Percentiles rank a stretch among this genome's conserved stretches.
phyloP scores from a whole-genome alignment of 202 grass and related monocot species.

The Schoenoplectus triqueter region DNA sequence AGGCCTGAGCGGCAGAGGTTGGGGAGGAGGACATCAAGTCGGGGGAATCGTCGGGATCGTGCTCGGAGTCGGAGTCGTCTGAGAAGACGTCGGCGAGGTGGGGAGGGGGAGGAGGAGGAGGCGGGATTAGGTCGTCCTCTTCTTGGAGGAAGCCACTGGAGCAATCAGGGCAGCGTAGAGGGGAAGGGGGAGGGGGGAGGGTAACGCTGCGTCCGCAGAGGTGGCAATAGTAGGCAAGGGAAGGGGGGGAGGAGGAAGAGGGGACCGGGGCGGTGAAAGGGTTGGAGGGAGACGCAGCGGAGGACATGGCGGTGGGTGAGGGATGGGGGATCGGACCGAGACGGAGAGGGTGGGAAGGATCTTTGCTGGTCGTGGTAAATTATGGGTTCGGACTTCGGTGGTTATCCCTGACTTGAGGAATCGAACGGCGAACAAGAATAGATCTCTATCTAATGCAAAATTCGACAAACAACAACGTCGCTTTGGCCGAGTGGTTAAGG shows the following conservation, averaged over 20 bases:
- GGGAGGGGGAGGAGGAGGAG: conserved; percentile 35
- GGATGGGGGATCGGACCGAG: background rate
- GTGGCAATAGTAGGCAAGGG: conserved; percentile 46
- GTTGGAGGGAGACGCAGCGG: conserved; percentile 39
- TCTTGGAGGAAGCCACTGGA: conserved; percentile 39
- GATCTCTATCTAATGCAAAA: background rate
- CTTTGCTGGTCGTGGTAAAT: too few species aligned
- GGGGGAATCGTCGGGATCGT: conserved; percentile 24
- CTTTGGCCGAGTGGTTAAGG: conserved; percentile 91
- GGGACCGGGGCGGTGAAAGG: conserved; percentile 19
- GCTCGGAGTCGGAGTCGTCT: conserved; percentile 26
- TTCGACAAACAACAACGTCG: conserved; percentile 27
- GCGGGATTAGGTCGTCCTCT: conserved; percentile 22
- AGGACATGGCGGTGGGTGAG: conserved; percentile 39
- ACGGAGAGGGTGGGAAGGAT: too few species aligned
- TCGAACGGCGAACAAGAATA: background rate
- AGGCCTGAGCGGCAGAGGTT: conserved; percentile 2
- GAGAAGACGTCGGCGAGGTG: conserved; percentile 30
- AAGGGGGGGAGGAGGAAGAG: background rate
- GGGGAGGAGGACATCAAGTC: conserved; percentile 6
- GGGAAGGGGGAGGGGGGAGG: conserved; percentile 22
- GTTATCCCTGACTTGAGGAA: too few species aligned
- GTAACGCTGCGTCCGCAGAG: conserved; percentile 45
- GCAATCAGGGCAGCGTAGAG: conserved; percentile 49
- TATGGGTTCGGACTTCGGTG: too few species aligned